A percentile compares a stretch with the other conserved stretches of the same genome.
Evolutionary conservation across 768 basidiomycete species (phyloP).

Genomic region (Boletus pseudo-olivaceus): DNA sequence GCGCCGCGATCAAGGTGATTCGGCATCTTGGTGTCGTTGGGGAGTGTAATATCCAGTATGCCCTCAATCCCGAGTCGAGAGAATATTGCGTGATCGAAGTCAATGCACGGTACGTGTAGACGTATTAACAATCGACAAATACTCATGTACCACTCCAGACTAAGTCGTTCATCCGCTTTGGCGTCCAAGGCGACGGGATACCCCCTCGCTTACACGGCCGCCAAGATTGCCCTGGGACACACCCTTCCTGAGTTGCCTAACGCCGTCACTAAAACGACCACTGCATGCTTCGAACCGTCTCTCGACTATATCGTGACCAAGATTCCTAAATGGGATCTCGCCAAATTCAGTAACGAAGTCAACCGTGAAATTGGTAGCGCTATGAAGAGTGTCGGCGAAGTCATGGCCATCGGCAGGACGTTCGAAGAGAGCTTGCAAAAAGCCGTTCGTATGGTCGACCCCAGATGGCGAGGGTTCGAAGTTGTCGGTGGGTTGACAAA

Average conservation of each 20-base stretch:
- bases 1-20: conserved; percentile 93
- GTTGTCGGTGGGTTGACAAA: conserved; percentile 88
- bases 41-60: conserved; percentile 98
- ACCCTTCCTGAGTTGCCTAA: conserved; percentile 98
- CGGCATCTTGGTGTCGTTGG: conserved; percentile 90
- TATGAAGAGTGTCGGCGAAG: conserved; percentile 99
- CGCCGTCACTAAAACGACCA: conserved; percentile 98
- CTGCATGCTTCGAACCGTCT: conserved; percentile 98
- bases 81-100: conserved; percentile 99
- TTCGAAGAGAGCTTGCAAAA: conserved; percentile 99
- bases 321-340: conserved; percentile 99
- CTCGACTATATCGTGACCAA: conserved; percentile 99
- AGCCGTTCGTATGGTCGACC: conserved; percentile 96
- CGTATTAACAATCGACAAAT: background rate
- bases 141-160: conserved; percentile 31
- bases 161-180: conserved; percentile 88
- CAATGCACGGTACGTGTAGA: conserved; percentile 66
- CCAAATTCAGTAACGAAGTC: conserved; percentile 93
- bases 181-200: conserved; percentile 99
- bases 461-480: conserved; percentile 95
- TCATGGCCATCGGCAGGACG: conserved; percentile 99
- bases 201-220: conserved; percentile 97
- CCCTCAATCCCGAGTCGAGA: conserved; percentile 84
- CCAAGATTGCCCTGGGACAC: conserved; percentile 96
- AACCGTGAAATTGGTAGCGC: conserved; percentile 93